These are phyloP conservation scores for Pyrenula massariospora DNA, from an alignment of 495 filamentous ascomycete genomes.

Conservation along the genomic window DNA sequence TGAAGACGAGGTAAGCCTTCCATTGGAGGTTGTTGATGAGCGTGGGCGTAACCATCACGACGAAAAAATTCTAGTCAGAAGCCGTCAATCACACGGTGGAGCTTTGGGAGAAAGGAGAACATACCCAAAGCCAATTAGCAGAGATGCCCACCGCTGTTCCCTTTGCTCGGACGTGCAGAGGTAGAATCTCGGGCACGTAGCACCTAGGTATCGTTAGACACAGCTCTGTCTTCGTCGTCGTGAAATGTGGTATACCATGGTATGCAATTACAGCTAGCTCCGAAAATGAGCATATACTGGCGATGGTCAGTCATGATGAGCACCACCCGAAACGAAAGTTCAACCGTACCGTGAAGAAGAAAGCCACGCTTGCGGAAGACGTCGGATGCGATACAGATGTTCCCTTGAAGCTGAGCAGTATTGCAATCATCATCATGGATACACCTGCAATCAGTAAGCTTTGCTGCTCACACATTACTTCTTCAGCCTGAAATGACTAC, in stretches of 20 bases:
- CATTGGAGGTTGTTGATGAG: slow-evolving; percentile 41
- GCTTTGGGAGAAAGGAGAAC: slow-evolving; percentile 30
- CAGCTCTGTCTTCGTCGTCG: no score
- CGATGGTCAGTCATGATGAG: neutral
- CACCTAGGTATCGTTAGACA: no score
- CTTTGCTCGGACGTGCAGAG: slow-evolving; percentile 27
- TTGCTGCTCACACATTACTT: neutral
- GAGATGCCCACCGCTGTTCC: slow-evolving; percentile 30
- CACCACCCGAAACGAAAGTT: neutral
- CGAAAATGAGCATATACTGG: slow-evolving; percentile 36
- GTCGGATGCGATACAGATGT: slow-evolving; percentile 11
- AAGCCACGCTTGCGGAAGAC: slow-evolving; percentile 26
- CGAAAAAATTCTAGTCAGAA: slow-evolving; percentile 31
- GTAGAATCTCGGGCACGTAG: slow-evolving; percentile 34
- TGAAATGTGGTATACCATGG: slow-evolving; percentile 24
- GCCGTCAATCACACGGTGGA: slow-evolving; percentile 27
- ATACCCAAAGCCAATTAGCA: slow-evolving; percentile 33
- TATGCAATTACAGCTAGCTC: slow-evolving; percentile 33
- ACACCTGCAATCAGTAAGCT: slow-evolving; percentile 5
- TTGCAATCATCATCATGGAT: slow-evolving; percentile 39
- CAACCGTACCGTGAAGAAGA: slow-evolving; percentile 25
- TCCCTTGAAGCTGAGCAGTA: slow-evolving; percentile 27
- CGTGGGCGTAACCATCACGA: slow-evolving; percentile 48
- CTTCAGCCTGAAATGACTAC: neutral
- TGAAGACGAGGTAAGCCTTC: slow-evolving; percentile 51